Base-by-base conservation (phyloP, 768 basidiomycete species). In the Phylloporus sp. region DNA sequence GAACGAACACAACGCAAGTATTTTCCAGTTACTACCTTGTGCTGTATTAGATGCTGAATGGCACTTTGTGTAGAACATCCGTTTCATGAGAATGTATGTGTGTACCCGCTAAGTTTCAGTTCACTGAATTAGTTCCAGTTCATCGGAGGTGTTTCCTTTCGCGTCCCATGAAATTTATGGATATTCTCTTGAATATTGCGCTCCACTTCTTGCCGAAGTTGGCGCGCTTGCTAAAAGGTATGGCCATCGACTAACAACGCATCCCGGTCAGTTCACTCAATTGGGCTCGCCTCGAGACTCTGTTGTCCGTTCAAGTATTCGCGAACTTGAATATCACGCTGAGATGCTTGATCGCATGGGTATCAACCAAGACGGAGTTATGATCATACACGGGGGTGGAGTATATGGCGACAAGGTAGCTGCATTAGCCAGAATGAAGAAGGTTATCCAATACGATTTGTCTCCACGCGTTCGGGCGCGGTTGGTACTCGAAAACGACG, bases 101-200 rank as follows among this genome's bases (percentile, higher is more conserved):
- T 36, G 27, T n/a, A 4, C 2, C 12, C 5, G 2, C 43, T 29
- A 9, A 2, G 2, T 5, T 24, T 39, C 18, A 3, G 11, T 32
- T 20, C 11, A 23, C 42, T 56, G 44, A 55, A 28, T 39, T 24
- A 31, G 22, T n/a, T 23, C 4, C 39, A 68, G 68, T 5, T 94
- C 91, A 0, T 92, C 91, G 8, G 90, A 93, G 57, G 85, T 97
- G 81, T 95, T 97, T 69, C 93, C 94, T 1, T 97, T 87, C 60
- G 92, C 93, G 0, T 88, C 88, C 1, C 95, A 97, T 58, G 75
- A 71, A 16, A 76, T 75, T 18, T 81, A 92, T 60, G 92, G 92
- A 0, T 97, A 97, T 67, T 78, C 82, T 15, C 76, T 97, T 23
- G 78, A 81, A 8, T 94, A 89, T 53, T 92, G 89, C 6, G 73